Evolutionary conservation across 805 yeast genomes (phyloP).

Genomic region (Novakomyces olei): DNA sequence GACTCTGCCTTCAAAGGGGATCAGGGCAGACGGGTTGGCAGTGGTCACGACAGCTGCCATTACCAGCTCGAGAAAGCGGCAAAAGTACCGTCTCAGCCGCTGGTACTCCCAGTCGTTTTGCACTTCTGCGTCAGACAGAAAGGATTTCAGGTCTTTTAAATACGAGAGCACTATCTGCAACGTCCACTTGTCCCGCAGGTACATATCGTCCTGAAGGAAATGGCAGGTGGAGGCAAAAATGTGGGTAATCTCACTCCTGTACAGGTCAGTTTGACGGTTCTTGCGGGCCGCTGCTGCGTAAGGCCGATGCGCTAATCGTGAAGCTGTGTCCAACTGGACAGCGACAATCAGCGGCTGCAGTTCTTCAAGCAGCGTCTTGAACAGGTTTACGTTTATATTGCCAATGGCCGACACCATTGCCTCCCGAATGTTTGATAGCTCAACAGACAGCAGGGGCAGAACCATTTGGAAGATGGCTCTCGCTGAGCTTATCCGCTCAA

Average conservation of each 20-base stretch:
- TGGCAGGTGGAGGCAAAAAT: conserved; percentile 48
- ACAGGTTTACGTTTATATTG: conserved; percentile 74
- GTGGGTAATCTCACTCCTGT: conserved; percentile 60
- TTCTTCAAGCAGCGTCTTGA: conserved; percentile 49
- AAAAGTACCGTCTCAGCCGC: conserved; percentile 56
- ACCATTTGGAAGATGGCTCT: conserved; percentile 74
- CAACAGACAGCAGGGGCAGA: conserved; percentile 52
- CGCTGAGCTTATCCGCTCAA: conserved; percentile 50
- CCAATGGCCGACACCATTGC: conserved; percentile 79
- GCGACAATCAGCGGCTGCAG: too few species aligned
- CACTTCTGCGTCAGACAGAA: conserved; percentile 32
- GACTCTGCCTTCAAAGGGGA: conserved; percentile 72
- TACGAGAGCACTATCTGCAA: conserved; percentile 39
- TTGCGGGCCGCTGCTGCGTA: too few species aligned
- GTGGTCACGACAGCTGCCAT: conserved; percentile 20
- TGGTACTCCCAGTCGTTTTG: conserved; percentile 55
- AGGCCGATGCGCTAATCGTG: too few species aligned
- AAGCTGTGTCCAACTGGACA: too few species aligned
- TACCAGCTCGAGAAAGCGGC: conserved; percentile 60
- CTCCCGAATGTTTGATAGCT: conserved; percentile 49
- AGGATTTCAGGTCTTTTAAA: conserved; percentile 36
- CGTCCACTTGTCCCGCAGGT: conserved; percentile 47
- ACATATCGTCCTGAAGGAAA: conserved; percentile 28
- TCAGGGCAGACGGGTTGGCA: conserved; percentile 27
- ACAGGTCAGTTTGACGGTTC: conserved; percentile 5